Percentiles rank a stretch among this genome's conserved stretches.
phyloP scores from a whole-genome alignment of 2,329 filamentous ascomycete genomes.

The Setomelanomma holmii region DNA sequence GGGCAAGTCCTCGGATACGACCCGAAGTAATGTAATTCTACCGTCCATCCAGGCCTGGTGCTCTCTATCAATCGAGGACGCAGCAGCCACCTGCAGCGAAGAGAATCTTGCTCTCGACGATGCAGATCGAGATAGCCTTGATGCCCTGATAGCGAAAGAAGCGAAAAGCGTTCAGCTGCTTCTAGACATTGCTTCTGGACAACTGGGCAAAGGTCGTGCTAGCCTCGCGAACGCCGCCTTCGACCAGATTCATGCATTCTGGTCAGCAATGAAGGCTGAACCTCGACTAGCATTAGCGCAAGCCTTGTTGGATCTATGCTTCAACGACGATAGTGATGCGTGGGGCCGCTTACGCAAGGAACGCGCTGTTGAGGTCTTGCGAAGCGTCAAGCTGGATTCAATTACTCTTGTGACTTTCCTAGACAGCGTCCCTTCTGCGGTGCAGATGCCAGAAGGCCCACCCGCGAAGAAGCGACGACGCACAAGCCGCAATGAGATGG shows the following conservation, averaged over 20 bases:
- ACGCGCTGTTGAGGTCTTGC: constrained; percentile 72
- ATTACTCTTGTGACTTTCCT: constrained; percentile 75
- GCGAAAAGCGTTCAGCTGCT: constrained; percentile 64
- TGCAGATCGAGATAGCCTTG: constrained; percentile 61
- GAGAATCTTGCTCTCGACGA: constrained; percentile 58
- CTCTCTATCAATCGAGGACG: constrained; percentile 60
- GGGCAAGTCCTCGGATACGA: constrained; percentile 73
- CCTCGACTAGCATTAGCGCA: constrained; percentile 66
- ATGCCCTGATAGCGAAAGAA: constrained; percentile 63
- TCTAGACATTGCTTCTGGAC: constrained; percentile 57
- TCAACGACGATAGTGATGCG: constrained; percentile 48
- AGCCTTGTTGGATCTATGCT: constrained; percentile 68
- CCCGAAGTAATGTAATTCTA: constrained; percentile 77
- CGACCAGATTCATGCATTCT: constrained; percentile 72
- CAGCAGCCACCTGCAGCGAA: constrained; percentile 56
- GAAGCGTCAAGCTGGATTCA: constrained; percentile 75
- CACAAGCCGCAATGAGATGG: constrained; percentile 74
- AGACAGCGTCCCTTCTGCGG: constrained; percentile 74
- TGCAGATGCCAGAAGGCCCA: constrained; percentile 73
- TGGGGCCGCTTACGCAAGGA: constrained; percentile 57
- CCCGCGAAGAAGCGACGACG: constrained; percentile 80
- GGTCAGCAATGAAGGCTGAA: constrained; percentile 73
- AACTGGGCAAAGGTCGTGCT: constrained; percentile 53
- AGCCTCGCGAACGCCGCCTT: constrained; percentile 72
- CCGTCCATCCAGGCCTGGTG: constrained; percentile 77